Evolutionary conservation across 345 rosid genomes (phyloP).

Genomic region (Rhodomyrtus tomentosa): DNA sequence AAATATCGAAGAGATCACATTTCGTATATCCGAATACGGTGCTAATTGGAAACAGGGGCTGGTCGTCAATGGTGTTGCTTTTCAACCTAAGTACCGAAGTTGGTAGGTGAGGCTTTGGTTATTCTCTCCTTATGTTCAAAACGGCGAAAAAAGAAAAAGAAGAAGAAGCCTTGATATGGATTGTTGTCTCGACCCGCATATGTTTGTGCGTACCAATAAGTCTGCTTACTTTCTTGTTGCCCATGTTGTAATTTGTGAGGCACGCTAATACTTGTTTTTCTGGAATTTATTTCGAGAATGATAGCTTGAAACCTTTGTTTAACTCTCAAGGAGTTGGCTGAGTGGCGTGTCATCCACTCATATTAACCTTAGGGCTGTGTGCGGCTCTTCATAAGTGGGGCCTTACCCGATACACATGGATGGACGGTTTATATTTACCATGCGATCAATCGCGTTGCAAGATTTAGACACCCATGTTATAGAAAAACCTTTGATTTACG

Average conservation of each 20-base stretch:
- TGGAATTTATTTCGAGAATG: not conserved
- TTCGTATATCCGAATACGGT: not conserved
- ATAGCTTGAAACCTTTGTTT: not conserved
- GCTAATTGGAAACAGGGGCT: not conserved
- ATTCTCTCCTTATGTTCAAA: not conserved
- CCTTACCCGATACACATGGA: not conserved
- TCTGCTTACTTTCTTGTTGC: not conserved
- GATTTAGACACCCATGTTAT: not conserved
- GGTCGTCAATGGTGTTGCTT: not conserved
- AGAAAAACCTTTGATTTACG: not conserved
- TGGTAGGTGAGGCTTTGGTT: not conserved
- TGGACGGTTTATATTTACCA: not conserved
- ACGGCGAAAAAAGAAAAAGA: too few species aligned
- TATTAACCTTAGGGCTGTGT: not conserved
- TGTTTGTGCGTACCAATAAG: not conserved
- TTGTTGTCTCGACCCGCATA: not conserved
- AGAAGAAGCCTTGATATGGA: not conserved
- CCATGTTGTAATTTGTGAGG: not conserved
- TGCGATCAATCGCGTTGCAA: not conserved
- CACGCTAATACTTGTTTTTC: not conserved
- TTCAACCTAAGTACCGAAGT: not conserved
- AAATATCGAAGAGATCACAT: not conserved
- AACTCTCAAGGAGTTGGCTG: not conserved
- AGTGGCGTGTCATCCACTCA: not conserved
- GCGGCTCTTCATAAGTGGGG: not conserved